Conservation (phyloP, 768 basidiomycete species). For the Phanerodontia chrysosporium region DNA sequence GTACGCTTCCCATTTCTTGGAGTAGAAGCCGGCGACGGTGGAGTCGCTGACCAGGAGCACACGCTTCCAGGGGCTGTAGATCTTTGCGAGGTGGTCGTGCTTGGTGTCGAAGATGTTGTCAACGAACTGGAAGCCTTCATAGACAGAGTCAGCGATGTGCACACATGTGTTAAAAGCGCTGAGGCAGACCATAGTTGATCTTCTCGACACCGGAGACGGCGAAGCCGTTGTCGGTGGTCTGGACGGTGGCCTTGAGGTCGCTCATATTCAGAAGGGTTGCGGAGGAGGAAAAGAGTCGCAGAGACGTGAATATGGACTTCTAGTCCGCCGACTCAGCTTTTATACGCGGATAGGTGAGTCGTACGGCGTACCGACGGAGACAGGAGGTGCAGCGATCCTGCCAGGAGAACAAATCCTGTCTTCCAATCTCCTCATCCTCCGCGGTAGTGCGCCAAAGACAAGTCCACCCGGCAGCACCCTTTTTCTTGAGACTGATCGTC, state of each 20-base stretch:
- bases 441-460: neutral
- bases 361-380: neutral
- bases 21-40: constrained; percentile 12
- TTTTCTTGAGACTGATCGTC: neutral
- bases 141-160: neutral
- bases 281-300: neutral
- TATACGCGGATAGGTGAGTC: neutral
- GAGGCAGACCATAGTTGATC: constrained; percentile 12
- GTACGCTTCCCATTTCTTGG: constrained; percentile 14
- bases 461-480: neutral
- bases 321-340: neutral
- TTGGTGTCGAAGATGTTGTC: constrained; percentile 14
- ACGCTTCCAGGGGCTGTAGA: constrained; percentile 14
- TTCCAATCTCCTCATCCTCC: neutral
- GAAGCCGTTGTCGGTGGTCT: constrained; percentile 9
- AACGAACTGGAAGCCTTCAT: constrained; percentile 15
- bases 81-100: constrained; percentile 11
- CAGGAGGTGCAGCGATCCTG: neutral
- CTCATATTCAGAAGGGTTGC: constrained; percentile 3
- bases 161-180: neutral
- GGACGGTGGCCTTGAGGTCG: constrained; percentile 14
- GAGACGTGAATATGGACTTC: neutral
- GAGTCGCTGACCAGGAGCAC: constrained; percentile 15
- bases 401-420: neutral
- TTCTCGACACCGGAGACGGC: constrained; percentile 10